Conservation (phyloP, 148 eudicot genomes). For the Dysphania ambrosioides region DNA sequence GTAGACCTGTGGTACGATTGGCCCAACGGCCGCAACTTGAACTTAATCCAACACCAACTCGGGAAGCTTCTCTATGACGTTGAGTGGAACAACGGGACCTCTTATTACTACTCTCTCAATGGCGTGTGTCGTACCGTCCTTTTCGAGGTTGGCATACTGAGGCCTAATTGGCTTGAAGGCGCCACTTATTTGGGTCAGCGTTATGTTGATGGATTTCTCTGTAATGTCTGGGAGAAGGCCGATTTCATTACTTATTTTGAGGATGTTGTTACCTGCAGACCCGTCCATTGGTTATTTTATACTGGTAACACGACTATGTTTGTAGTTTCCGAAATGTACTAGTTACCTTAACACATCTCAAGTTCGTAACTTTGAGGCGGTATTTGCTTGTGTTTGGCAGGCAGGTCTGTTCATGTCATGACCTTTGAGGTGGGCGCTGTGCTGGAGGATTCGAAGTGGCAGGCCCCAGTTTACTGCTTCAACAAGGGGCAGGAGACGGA, state of each 20-base stretch:
- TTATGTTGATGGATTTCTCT: slow-evolving; percentile 41
- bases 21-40: slow-evolving; percentile 69
- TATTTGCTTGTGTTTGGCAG: slow-evolving; percentile 39
- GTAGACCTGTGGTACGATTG: slow-evolving; percentile 75
- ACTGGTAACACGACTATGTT: too few relatives aligned
- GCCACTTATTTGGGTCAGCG: slow-evolving; percentile 38
- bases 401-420: slow-evolving; percentile 58
- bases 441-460: slow-evolving; percentile 59
- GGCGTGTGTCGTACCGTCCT: slow-evolving; percentile 29
- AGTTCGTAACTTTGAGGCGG: too few relatives aligned
- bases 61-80: slow-evolving; percentile 41
- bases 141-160: slow-evolving; percentile 45
- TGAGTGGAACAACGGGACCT: slow-evolving; percentile 61
- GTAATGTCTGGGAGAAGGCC: slow-evolving; percentile 59
- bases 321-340: too few relatives aligned
- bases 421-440: slow-evolving; percentile 66
- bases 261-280: slow-evolving; percentile 53
- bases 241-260: slow-evolving; percentile 62
- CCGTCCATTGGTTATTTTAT: slow-evolving; percentile 60
- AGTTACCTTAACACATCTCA: too few relatives aligned
- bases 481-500: slow-evolving; percentile 15
- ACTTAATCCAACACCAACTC: slow-evolving; percentile 56
- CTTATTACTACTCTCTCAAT: slow-evolving; percentile 40
- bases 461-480: slow-evolving; percentile 57
- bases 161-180: slow-evolving; percentile 59